Conservation (phyloP, 495 filamentous ascomycete species). For the Penicillium egyptiacum region DNA sequence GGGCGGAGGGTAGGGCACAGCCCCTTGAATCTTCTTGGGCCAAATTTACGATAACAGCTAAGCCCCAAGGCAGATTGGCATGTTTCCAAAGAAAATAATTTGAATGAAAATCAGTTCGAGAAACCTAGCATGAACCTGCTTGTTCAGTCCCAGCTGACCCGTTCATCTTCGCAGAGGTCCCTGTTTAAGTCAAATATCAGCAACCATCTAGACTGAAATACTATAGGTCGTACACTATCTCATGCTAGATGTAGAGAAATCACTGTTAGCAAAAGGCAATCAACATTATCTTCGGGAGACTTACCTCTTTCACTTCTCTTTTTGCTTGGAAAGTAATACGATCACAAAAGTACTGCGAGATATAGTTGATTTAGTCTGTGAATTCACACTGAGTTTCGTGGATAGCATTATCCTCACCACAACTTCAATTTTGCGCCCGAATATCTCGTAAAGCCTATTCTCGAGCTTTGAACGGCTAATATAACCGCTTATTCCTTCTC, state of each 20-base stretch:
- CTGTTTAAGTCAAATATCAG: neutral
- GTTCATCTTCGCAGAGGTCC: neutral
- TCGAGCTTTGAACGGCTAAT: constrained; percentile 3
- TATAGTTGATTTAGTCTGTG: neutral
- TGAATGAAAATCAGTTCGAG: neutral
- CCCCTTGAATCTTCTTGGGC: neutral
- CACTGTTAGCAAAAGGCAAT: neutral
- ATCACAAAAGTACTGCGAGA: neutral
- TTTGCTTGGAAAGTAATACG: constrained; percentile 2
- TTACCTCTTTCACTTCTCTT: constrained; percentile 6
- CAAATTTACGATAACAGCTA: neutral
- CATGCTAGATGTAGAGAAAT: neutral
- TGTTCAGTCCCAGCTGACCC: neutral
- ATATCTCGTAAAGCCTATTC: constrained; percentile 2
- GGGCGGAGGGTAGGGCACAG: neutral
- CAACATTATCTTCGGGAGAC: neutral
- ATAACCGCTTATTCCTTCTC: constrained; percentile 1
- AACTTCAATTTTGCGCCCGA: constrained; percentile 3
- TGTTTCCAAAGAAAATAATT: neutral
- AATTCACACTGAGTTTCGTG: neutral
- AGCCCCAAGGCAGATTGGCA: neutral
- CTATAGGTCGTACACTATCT: neutral
- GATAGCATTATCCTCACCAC: neutral
- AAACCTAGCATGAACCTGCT: neutral
- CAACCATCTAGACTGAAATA: neutral